These are phyloP conservation scores for Trypanosoma brucei DNA, from an alignment of 208 protist genomes.

Conservation along the genomic window DNA sequence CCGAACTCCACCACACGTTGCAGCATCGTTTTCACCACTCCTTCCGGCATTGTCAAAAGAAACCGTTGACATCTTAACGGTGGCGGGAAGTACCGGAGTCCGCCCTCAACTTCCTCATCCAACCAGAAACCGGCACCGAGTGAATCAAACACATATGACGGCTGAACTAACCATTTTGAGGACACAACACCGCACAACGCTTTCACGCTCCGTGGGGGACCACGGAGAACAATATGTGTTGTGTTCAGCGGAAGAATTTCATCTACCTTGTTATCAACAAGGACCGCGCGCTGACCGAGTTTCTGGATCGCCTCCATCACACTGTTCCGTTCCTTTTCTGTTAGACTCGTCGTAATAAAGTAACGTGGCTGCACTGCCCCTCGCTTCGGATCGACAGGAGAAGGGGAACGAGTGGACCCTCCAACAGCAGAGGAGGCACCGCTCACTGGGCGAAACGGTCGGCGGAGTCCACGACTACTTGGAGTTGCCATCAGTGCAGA, in stretches of 20 bases:
- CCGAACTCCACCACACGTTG: slow-evolving; percentile 82
- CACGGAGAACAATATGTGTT: slow-evolving; percentile 78
- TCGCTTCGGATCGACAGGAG: slow-evolving; percentile 75
- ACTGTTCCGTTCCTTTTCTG: slow-evolving; percentile 39
- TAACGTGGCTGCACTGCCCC: slow-evolving; percentile 44
- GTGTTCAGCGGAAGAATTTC: slow-evolving; percentile 48
- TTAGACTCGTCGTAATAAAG: slow-evolving; percentile 73
- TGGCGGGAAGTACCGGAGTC: slow-evolving; percentile 61
- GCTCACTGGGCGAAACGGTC: slow-evolving; percentile 26
- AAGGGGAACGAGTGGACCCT: slow-evolving; percentile 76
- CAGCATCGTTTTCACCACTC: slow-evolving; percentile 47
- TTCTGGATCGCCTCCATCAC: slow-evolving; percentile 37
- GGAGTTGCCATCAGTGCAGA: slow-evolving; percentile 18
- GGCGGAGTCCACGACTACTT: slow-evolving; percentile 1
- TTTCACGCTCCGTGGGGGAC: slow-evolving; percentile 78
- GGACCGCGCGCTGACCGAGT: slow-evolving; percentile 43
- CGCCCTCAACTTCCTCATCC: slow-evolving; percentile 69
- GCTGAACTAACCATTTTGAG: slow-evolving; percentile 70
- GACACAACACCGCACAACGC: slow-evolving; percentile 73
- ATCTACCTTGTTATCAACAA: slow-evolving; percentile 49
- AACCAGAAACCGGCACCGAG: slow-evolving; percentile 70
- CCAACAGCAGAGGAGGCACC: slow-evolving; percentile 48
- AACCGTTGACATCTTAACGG: slow-evolving; percentile 73
- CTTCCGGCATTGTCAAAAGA: slow-evolving; percentile 53
- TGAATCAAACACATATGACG: slow-evolving; percentile 72